These are phyloP conservation scores for Tetrahymena borealis DNA, from an alignment of 73 alveolate genomes.

Conservation along the genomic window DNA sequence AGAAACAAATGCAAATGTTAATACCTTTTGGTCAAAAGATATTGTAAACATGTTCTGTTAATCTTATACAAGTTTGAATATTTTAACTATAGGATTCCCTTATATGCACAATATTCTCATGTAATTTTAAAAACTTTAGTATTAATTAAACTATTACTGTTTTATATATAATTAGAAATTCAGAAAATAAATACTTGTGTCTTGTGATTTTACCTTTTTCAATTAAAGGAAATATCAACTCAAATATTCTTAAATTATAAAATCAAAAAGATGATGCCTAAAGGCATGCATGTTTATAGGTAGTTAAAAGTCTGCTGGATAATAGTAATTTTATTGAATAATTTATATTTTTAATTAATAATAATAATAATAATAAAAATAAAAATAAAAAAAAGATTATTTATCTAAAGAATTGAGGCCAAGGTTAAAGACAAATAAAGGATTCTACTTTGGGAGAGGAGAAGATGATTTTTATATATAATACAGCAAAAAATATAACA, in stretches of 20 bases:
- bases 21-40: neutral
- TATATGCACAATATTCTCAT: neutral
- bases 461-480: neutral
- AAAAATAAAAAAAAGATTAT: neutral
- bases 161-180: neutral
- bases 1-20: neutral
- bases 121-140: neutral
- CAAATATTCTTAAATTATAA: neutral
- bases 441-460: neutral
- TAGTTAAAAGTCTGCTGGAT: neutral
- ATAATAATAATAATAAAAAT: too few species aligned
- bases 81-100: neutral
- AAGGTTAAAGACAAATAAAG: neutral
- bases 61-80: neutral
- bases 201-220: neutral
- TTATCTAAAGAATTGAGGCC: neutral
- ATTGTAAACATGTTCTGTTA: neutral
- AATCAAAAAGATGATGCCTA: neutral
- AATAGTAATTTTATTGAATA: neutral
- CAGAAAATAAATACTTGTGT: neutral
- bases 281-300: neutral
- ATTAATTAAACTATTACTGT: neutral
- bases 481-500: neutral
- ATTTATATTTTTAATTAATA: neutral
- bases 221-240: neutral